phyloP scores from a whole-genome alignment of 257 asterid species.

The Dorcoceras hygrometricum region DNA sequence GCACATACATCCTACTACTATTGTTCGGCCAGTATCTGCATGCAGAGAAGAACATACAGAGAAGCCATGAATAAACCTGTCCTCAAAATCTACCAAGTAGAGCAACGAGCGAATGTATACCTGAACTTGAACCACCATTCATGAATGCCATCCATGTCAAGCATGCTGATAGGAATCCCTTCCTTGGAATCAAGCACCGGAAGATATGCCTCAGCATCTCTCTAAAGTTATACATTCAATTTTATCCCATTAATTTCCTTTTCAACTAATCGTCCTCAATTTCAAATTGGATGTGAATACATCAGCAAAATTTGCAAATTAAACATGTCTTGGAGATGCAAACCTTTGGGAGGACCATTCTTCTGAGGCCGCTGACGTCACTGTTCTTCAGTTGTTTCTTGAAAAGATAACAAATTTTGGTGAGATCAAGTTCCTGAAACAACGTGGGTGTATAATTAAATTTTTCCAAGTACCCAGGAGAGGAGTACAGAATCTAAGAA shows the following conservation, averaged over 20 bases:
- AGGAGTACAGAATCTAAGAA: no score
- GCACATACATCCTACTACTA: conserved; percentile 59
- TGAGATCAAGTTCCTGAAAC: conserved; percentile 34
- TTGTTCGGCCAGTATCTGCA: conserved; percentile 63
- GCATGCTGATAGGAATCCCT: conserved; percentile 43
- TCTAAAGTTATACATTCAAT: conserved; percentile 28
- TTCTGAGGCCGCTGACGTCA: conserved; percentile 40
- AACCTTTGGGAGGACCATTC: conserved; percentile 63
- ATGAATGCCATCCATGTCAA: conserved; percentile 54
- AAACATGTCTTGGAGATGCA: background rate
- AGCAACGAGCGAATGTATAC: background rate
- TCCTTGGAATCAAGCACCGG: conserved; percentile 49
- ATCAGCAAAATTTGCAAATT: no score
- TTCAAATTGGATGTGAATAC: background rate
- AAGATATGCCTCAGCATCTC: conserved; percentile 48
- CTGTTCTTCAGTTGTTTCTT: conserved; percentile 58
- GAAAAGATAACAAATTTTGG: conserved; percentile 43
- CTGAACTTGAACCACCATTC: conserved; percentile 50
- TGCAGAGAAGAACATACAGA: background rate
- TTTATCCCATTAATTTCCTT: background rate
- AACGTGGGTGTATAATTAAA: background rate
- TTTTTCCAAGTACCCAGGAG: no score
- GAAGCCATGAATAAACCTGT: no score
- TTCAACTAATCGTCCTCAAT: background rate
- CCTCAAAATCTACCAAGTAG: background rate